Evolutionary conservation across 495 filamentous ascomycete species (phyloP), one percentile per base, ranked within the genome.

Genomic region (Tuber aestivum): DNA sequence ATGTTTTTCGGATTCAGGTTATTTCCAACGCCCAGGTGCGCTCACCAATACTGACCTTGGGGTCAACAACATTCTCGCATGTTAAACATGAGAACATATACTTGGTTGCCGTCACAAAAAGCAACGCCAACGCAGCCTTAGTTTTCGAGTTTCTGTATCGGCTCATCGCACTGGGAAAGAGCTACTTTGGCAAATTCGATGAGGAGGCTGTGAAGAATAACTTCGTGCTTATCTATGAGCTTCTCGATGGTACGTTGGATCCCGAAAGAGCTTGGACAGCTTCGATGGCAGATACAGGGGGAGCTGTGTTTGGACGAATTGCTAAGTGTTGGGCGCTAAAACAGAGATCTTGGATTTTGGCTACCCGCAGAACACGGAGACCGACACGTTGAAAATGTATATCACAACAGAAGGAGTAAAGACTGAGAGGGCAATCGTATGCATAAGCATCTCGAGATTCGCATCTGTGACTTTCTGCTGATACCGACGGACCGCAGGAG

Each of bases 201-300:
- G 95, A 99, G 88, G 95, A 99, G 84, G 96, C 95, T 68, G 94
- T 99, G 77, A 99, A 99, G 90, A 97, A 97, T 84, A 99, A 99
- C 85, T 99, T 99, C 85, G 96, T 99, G 77, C 86, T 98, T 74
- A 93, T 99, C 69, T 99, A 99, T 85, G 96, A 99, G 87, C 89
- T 99, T 74, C 87, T 99, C 74, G 96, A 99, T 86, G 94, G 94
- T 96, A 76, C 72, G 87, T 85, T 70, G 35, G 45, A 10, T 74
- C 69, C 42, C 65, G 35, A 7, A 40, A 40, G 56, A 41, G 44
- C 10, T 68, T 32, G 20, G 40, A 12, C 61, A 18, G 41, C 40
- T 35, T 16, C 45, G 32, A 40, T 68, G 48, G 71, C 56, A 35
- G 35, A 73, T 69, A 27, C 21, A 70, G 50, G n/a, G 41, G 70